phyloP scores from a whole-genome alignment of 768 basidiomycete genomes.

The Cystofilobasidium bisporidii region DNA sequence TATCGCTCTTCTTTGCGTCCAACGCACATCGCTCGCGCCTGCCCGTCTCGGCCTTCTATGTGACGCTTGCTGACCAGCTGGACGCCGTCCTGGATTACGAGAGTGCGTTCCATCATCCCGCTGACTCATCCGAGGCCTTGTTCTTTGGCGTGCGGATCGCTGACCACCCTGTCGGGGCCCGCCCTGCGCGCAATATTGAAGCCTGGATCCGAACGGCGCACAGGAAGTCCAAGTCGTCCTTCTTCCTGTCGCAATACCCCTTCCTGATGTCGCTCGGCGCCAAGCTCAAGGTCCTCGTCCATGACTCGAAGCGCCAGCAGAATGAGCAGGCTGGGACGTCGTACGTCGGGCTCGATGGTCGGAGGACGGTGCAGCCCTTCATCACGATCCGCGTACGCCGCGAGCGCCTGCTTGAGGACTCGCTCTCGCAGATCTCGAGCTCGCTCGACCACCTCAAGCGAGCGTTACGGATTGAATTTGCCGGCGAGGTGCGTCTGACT shows the following conservation, averaged over 20 bases:
- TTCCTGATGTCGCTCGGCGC: conserved; percentile 27
- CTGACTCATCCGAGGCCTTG: too few relatives aligned
- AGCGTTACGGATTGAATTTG: conserved; percentile 25
- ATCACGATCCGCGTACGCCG: conserved; percentile 27
- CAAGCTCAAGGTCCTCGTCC: conserved; percentile 21
- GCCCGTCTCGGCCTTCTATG: conserved; percentile 19
- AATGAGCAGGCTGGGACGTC: conserved; percentile 11
- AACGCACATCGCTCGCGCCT: conserved; percentile 5
- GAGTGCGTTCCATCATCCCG: too few relatives aligned
- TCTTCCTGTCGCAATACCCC: conserved; percentile 27
- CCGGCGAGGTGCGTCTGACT: conserved; percentile 15
- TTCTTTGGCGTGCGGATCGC: too few relatives aligned
- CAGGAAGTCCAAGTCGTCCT: conserved; percentile 19
- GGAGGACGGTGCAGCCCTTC: conserved; percentile 21
- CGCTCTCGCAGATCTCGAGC: conserved; percentile 26
- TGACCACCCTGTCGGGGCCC: too few relatives aligned
- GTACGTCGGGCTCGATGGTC: conserved; percentile 11
- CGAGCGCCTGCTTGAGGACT: conserved; percentile 26
- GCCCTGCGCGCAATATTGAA: neutral
- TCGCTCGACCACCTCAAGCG: conserved; percentile 21
- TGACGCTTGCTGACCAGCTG: conserved; percentile 19
- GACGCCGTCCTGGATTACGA: conserved; percentile 26
- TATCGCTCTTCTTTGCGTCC: conserved; percentile 27
- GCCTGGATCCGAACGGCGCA: neutral
- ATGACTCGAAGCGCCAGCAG: conserved; percentile 28